phyloP scores from a whole-genome alignment of 495 filamentous ascomycete species.

The Aspergillus coremiiformis region DNA sequence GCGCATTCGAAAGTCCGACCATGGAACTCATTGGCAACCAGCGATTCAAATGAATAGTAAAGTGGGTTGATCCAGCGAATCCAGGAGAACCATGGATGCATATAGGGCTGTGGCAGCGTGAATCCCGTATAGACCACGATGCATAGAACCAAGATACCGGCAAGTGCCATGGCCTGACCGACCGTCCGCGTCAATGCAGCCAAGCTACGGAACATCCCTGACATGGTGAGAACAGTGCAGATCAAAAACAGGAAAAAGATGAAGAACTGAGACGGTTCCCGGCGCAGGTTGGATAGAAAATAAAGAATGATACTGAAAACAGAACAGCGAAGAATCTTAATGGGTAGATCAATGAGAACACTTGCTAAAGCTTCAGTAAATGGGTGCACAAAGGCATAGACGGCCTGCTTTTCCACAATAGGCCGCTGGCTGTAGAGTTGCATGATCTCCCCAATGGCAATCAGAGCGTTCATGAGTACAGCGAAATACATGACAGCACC shows the following conservation, averaged over 20 bases:
- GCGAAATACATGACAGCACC: constrained; percentile 83
- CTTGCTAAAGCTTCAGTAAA: constrained; percentile 49
- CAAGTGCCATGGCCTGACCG: constrained; percentile 36
- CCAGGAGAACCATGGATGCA: constrained; percentile 43
- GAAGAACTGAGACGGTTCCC: constrained; percentile 47
- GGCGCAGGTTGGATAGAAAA: constrained; percentile 44
- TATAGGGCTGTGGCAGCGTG: constrained; percentile 31
- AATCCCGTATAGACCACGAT: constrained; percentile 41
- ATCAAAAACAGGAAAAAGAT: constrained; percentile 47
- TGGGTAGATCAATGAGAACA: constrained; percentile 48
- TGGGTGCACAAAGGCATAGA: constrained; percentile 55
- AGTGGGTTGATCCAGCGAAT: constrained; percentile 37
- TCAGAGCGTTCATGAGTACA: constrained; percentile 53
- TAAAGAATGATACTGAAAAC: constrained; percentile 49
- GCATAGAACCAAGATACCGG: constrained; percentile 34
- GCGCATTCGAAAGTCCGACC: constrained; percentile 40
- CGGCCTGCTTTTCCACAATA: constrained; percentile 54
- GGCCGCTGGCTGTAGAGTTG: constrained; percentile 48
- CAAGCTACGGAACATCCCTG: constrained; percentile 36
- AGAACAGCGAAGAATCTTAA: constrained; percentile 36
- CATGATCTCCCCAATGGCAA: constrained; percentile 48
- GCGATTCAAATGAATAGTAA: constrained; percentile 31
- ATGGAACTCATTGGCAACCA: constrained; percentile 51
- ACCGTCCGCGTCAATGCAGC: constrained; percentile 32
- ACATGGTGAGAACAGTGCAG: constrained; percentile 45